Evolutionary conservation across 1,284 basidiomycete species (phyloP).

Genomic region (Rugosomyces carneus): DNA sequence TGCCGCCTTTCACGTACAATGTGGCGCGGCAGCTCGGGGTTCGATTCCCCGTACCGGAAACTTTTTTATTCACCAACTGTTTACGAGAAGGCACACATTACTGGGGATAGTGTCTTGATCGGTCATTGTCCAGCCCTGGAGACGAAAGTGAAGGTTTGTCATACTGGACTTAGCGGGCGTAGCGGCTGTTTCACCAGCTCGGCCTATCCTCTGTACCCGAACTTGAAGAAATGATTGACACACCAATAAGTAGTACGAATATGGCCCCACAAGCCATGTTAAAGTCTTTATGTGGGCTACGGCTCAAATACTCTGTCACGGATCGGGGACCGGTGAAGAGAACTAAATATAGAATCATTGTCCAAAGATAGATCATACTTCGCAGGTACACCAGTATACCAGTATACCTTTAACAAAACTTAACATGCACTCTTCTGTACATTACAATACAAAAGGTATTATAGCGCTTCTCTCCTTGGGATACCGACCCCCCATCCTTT

Average conservation of each 20-base stretch:
- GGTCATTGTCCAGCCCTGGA: background rate
- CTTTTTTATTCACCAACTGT: background rate
- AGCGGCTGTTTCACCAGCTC: background rate
- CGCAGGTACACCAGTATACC: too few species aligned
- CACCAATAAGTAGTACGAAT: background rate
- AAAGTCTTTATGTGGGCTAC: too few species aligned
- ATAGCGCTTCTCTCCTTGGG: constrained; percentile 19
- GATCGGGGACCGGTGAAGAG: too few species aligned
- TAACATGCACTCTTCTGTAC: too few species aligned
- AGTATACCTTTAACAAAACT: too few species aligned
- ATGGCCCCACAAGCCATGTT: background rate
- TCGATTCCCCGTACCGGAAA: constrained; percentile 69
- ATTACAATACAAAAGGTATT: constrained; percentile 11
- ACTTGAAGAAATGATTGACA: background rate
- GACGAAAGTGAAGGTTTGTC: background rate
- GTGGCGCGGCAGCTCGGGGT: constrained; percentile 66
- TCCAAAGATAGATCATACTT: too few species aligned
- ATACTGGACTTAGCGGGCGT: too few species aligned
- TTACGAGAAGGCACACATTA: background rate
- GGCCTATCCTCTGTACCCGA: background rate
- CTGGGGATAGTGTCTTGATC: background rate
- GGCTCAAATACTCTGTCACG: too few species aligned
- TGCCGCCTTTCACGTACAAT: constrained; percentile 10
- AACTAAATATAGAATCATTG: too few species aligned
- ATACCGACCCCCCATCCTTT: constrained; percentile 19